phyloP scores from a whole-genome alignment of 148 eudicot species.

The Fagopyrum homotropicum region DNA sequence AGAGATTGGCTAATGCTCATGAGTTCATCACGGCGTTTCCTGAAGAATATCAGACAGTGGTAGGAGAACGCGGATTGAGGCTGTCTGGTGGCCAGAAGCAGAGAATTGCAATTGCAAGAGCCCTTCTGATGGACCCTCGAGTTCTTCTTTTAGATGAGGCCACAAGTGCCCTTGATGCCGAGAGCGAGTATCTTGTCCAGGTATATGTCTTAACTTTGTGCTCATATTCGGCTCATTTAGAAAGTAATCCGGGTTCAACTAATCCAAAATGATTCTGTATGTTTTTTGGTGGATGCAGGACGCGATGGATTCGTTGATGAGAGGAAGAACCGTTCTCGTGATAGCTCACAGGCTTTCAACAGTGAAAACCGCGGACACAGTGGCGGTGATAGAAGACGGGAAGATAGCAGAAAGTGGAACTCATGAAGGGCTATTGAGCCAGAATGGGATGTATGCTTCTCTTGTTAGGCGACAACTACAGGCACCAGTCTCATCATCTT shows the following conservation, averaged over 20 bases:
- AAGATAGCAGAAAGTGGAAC: slow-evolving; percentile 22
- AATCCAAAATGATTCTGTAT: too few species aligned
- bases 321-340: slow-evolving; percentile 26
- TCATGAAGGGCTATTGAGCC: slow-evolving; percentile 22
- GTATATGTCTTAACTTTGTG: slow-evolving; percentile 18
- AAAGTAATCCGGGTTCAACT: too few species aligned
- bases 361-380: slow-evolving; percentile 21
- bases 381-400: slow-evolving; percentile 25
- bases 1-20: slow-evolving; percentile 97
- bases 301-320: slow-evolving; percentile 28
- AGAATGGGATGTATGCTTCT: slow-evolving; percentile 22
- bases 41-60: slow-evolving; percentile 69
- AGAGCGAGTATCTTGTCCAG: slow-evolving; percentile 91
- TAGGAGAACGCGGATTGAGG: slow-evolving; percentile 93
- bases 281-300: slow-evolving; percentile 13
- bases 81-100: slow-evolving; percentile 96
- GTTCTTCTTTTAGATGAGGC: slow-evolving; percentile 79
- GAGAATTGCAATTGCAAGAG: slow-evolving; percentile 91
- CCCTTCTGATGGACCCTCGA: slow-evolving; percentile 74
- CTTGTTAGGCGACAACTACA: slow-evolving; percentile 21
- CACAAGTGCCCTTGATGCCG: slow-evolving; percentile 92
- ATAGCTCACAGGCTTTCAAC: slow-evolving; percentile 26
- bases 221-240: too few species aligned
- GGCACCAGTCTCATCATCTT: background rate
- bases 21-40: slow-evolving; percentile 77